Conservation (phyloP, 768 basidiomycete species). For the Tricholomella constricta region DNA sequence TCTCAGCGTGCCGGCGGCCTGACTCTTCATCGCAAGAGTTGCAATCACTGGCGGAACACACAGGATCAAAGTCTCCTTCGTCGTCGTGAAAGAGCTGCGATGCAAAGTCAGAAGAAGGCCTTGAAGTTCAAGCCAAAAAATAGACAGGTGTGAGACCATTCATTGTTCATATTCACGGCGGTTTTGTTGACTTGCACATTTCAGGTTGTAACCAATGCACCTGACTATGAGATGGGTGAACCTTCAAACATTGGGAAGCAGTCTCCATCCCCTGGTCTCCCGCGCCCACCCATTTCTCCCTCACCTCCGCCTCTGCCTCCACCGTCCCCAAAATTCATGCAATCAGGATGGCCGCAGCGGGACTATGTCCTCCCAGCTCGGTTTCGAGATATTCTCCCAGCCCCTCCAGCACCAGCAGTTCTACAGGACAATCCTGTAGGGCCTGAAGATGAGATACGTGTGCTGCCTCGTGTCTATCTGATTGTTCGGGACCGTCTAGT, state of each 20-base stretch:
- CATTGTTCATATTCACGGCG: neutral
- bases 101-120: neutral
- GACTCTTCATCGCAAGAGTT: neutral
- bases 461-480: conserved; percentile 13
- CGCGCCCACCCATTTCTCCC: neutral
- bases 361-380: conserved; percentile 11
- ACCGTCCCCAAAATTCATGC: conserved; percentile 11
- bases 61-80: neutral
- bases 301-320: conserved; percentile 9
- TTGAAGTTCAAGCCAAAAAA: neutral
- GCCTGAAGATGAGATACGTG: neutral
- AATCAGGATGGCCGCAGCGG: conserved; percentile 16
- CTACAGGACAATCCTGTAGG: neutral
- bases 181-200: too few relatives aligned
- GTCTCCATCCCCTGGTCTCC: neutral
- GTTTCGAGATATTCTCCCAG: conserved; percentile 16
- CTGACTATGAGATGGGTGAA: neutral
- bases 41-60: neutral
- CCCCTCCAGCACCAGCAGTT: neutral
- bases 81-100: neutral
- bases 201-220: neutral
- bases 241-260: neutral
- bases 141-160: too few relatives aligned
- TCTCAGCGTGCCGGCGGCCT: neutral
- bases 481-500: conserved; percentile 18